These are phyloP conservation scores for Dendrobium huoshanense DNA, from an alignment of 106 monocot genomes.

Conservation along the genomic window DNA sequence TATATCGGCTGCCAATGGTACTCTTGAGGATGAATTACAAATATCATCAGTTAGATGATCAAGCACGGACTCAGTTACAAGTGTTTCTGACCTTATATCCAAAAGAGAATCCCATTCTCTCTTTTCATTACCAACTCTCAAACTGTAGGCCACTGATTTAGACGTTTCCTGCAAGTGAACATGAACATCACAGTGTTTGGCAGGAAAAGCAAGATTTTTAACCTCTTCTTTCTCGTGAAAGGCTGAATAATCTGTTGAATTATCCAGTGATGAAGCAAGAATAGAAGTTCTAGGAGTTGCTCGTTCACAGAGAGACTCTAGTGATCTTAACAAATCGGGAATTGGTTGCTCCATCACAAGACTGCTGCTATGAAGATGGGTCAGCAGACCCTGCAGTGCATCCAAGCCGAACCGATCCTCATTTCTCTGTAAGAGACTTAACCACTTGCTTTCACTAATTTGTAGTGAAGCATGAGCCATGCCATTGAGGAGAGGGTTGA, in stretches of 20 bases:
- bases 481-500: conserved; percentile 43
- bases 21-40: conserved; percentile 17
- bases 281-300: not conserved
- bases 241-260: not conserved
- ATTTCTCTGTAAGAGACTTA: conserved; percentile 37
- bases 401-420: conserved; percentile 26
- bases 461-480: conserved; percentile 73
- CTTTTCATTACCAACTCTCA: not conserved
- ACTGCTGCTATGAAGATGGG: conserved; percentile 23
- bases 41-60: conserved; percentile 26
- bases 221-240: not conserved
- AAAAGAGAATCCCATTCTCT: not conserved
- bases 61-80: conserved; percentile 20
- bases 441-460: conserved; percentile 66
- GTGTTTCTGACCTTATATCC: conserved; percentile 8
- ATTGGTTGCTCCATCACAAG: conserved; percentile 51
- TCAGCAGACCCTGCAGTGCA: conserved; percentile 27
- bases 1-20: conserved; percentile 72
- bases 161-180: too few species aligned
- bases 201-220: not conserved
- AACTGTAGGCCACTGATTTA: too few species aligned
- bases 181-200: not conserved
- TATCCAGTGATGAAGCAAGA: conserved; percentile 4
- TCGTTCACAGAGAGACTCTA: conserved; percentile 24
- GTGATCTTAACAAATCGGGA: conserved; percentile 42